A percentile compares a stretch with the other conserved stretches of the same genome.
Evolutionary conservation across 352 stramenopile species (phyloP).

Genomic region (Phytopythium cucurbitacearum): DNA sequence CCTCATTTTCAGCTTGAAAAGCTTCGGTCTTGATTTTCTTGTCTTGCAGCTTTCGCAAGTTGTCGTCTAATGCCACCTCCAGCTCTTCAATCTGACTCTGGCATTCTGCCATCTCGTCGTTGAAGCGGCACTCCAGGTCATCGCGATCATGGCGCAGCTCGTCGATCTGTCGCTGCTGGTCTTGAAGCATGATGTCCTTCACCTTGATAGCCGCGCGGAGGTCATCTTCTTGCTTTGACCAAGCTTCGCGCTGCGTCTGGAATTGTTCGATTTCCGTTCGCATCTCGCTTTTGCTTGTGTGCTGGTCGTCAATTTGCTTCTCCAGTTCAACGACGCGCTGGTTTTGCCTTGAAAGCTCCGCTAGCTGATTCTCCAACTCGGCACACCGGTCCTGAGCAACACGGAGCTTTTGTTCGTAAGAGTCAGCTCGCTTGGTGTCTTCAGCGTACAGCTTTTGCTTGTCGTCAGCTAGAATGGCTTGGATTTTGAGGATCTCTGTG

Average conservation of each 20-base stretch:
- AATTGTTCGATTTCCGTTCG: slow-evolving; percentile 18
- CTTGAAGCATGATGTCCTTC: slow-evolving; percentile 70
- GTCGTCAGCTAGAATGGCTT: slow-evolving; percentile 45
- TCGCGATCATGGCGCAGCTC: slow-evolving; percentile 28
- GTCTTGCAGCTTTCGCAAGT: slow-evolving; percentile 33
- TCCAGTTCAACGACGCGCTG: slow-evolving; percentile 13
- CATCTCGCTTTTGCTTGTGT: slow-evolving; percentile 11
- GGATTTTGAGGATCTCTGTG: slow-evolving; percentile 33
- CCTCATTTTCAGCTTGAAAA: slow-evolving; percentile 6
- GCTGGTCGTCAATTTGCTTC: slow-evolving; percentile 18
- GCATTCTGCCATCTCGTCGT: slow-evolving; percentile 42
- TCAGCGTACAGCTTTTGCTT: slow-evolving; percentile 42
- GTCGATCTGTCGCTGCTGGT: slow-evolving; percentile 50
- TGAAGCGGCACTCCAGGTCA: slow-evolving; percentile 33
- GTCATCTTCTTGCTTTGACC: slow-evolving; percentile 48
- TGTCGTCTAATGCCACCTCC: slow-evolving; percentile 54
- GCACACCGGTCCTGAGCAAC: slow-evolving; percentile 13
- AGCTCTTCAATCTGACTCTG: slow-evolving; percentile 57
- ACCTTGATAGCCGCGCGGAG: slow-evolving; percentile 54
- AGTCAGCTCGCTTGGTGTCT: slow-evolving; percentile 33
- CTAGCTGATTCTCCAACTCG: slow-evolving; percentile 27
- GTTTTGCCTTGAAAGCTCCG: slow-evolving; percentile 16
- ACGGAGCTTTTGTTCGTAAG: slow-evolving; percentile 42
- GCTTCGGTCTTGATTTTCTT: slow-evolving; percentile 29
- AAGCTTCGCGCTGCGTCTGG: slow-evolving; percentile 13